Evolutionary conservation across 352 stramenopile genomes (phyloP).

Genomic region (Phytophthora pseudosyringae): DNA sequence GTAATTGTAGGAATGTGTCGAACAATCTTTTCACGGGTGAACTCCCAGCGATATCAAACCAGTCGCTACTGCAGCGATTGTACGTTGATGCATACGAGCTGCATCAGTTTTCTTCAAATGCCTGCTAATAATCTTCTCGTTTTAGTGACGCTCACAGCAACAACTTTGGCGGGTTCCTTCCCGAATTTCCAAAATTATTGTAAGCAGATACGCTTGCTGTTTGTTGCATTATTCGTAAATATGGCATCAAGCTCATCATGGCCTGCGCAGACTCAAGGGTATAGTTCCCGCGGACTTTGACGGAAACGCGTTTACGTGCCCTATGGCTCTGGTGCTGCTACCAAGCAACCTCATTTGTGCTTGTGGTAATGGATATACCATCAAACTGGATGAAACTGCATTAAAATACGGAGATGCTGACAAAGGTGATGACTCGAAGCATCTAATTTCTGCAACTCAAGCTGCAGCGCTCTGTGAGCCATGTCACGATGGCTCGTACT

Average conservation of each 20-base stretch:
- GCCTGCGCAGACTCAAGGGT: constrained; percentile 15
- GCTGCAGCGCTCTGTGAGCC: constrained; percentile 31
- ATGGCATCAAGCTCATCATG: neutral
- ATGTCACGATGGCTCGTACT: constrained; percentile 50
- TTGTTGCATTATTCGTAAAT: neutral
- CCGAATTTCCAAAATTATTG: constrained; percentile 34
- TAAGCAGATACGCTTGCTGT: constrained; percentile 24
- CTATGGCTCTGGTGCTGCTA: constrained; percentile 18
- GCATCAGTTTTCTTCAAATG: neutral
- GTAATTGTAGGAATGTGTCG: constrained; percentile 48
- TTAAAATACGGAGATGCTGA: neutral
- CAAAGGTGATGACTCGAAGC: neutral
- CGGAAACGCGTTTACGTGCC: constrained; percentile 29
- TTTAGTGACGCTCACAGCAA: constrained; percentile 49
- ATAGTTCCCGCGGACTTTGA: constrained; percentile 22
- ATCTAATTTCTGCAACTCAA: constrained; percentile 20
- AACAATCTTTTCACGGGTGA: constrained; percentile 51
- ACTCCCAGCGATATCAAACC: constrained; percentile 52
- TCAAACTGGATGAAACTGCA: neutral
- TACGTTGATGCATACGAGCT: constrained; percentile 31
- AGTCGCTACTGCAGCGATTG: constrained; percentile 54
- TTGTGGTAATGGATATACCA: constrained; percentile 38
- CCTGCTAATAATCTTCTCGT: neutral
- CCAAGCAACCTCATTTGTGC: constrained; percentile 38
- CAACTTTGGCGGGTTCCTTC: constrained; percentile 32